Percentiles rank a stretch among this genome's conserved stretches.
Evolutionary conservation across 768 basidiomycete species (phyloP).

Genomic region (Tricholoma matsutake): DNA sequence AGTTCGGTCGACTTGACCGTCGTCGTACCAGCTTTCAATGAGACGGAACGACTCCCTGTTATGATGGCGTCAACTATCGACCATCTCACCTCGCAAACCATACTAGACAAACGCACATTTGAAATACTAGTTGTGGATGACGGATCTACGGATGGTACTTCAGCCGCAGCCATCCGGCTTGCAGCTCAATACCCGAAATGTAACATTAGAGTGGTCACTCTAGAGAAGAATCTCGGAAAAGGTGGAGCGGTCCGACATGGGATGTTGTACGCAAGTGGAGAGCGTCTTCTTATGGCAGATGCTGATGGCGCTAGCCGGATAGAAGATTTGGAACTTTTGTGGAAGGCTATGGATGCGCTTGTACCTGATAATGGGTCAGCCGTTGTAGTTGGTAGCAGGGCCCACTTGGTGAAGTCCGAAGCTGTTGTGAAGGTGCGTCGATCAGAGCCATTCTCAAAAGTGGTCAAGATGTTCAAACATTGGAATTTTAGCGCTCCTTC

Average conservation of each 20-base stretch:
- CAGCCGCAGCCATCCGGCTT: slow-evolving; percentile 58
- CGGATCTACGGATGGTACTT: slow-evolving; percentile 78
- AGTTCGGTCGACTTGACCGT: slow-evolving; percentile 71
- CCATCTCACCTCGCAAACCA: slow-evolving; percentile 46
- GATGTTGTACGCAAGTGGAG: slow-evolving; percentile 77
- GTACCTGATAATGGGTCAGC: slow-evolving; percentile 47
- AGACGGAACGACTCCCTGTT: slow-evolving; percentile 71
- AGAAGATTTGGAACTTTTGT: slow-evolving; percentile 76
- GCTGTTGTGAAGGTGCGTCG: slow-evolving; percentile 84
- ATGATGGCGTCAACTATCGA: slow-evolving; percentile 81
- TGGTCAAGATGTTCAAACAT: slow-evolving; percentile 1
- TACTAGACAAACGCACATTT: slow-evolving; percentile 48
- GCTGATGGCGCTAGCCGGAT: slow-evolving; percentile 93
- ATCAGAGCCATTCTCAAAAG: background rate
- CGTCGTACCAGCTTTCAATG: slow-evolving; percentile 91
- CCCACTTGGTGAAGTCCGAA: slow-evolving; percentile 88
- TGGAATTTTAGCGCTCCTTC: slow-evolving; percentile 65
- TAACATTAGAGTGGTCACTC: slow-evolving; percentile 74
- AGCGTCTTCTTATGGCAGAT: slow-evolving; percentile 84
- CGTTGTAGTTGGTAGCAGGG: slow-evolving; percentile 83
- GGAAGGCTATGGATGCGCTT: slow-evolving; percentile 68
- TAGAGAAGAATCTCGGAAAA: slow-evolving; percentile 85
- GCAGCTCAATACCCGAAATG: slow-evolving; percentile 51
- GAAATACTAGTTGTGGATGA: slow-evolving; percentile 92
- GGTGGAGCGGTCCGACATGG: slow-evolving; percentile 93